These are phyloP conservation scores for Gardenia jasminoides DNA, from an alignment of 257 asterid species.

Conservation along the genomic window DNA sequence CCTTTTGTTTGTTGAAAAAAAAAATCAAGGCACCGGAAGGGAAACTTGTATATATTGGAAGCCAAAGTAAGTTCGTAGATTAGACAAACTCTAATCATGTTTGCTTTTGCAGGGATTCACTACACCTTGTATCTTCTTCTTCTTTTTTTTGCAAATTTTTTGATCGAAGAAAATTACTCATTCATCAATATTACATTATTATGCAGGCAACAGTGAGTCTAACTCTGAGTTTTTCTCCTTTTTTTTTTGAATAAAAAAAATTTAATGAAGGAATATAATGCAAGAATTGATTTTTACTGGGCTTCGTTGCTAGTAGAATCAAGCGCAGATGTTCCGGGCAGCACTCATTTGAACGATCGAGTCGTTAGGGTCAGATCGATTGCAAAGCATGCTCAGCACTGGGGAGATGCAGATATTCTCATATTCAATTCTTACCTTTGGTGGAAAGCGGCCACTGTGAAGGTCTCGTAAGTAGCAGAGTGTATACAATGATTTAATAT, in stretches of 20 bases:
- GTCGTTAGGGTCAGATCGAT: slow-evolving; percentile 42
- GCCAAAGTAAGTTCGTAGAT: slow-evolving; percentile 23
- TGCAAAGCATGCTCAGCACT: slow-evolving; percentile 43
- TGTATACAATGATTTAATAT: not conserved
- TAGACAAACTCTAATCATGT: not conserved
- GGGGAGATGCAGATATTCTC: slow-evolving; percentile 49
- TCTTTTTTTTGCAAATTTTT: too few relatives aligned
- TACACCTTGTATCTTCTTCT: not conserved
- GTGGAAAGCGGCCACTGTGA: slow-evolving; percentile 43
- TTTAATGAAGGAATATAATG: slow-evolving; percentile 40
- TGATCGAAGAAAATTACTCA: not conserved
- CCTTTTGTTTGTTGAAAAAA: too few relatives aligned
- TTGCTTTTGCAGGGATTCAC: not conserved
- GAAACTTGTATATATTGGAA: slow-evolving; percentile 13
- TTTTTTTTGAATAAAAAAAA: too few relatives aligned
- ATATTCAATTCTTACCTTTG: slow-evolving; percentile 66
- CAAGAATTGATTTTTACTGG: slow-evolving; percentile 60
- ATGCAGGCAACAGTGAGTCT: not conserved
- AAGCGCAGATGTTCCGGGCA: slow-evolving; percentile 54
- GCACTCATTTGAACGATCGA: slow-evolving; percentile 38
- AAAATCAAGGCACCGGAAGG: not conserved
- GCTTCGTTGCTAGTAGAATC: slow-evolving; percentile 63
- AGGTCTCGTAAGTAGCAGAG: slow-evolving; percentile 38
- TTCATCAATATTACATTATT: not conserved
- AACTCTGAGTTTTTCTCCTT: not conserved